These are phyloP conservation scores for Cercospora janseana DNA, from an alignment of 2,329 filamentous ascomycete species.

Conservation along the genomic window DNA sequence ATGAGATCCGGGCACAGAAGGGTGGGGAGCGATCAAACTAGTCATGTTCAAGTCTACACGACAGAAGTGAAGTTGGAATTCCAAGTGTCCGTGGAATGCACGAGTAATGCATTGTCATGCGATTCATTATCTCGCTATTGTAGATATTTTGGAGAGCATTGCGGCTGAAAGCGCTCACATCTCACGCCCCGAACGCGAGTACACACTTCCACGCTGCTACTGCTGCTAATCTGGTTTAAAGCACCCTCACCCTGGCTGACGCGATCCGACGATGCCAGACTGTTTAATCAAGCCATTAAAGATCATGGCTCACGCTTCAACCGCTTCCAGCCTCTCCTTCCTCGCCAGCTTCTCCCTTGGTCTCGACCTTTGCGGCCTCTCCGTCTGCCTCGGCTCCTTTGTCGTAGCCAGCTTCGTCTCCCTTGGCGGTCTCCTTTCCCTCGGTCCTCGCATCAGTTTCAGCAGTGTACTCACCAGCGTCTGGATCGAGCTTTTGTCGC, in stretches of 20 bases:
- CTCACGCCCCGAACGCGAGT: not conserved
- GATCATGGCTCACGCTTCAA: no score
- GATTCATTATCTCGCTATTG: constrained; percentile 21
- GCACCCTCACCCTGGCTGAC: no score
- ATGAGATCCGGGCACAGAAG: constrained; percentile 87
- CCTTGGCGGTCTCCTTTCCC: not conserved
- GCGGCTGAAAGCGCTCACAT: not conserved
- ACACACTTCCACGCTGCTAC: not conserved
- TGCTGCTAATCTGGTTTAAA: not conserved
- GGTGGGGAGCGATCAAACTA: constrained; percentile 81
- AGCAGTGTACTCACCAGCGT: constrained; percentile 6
- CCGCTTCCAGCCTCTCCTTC: no score
- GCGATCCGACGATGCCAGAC: no score
- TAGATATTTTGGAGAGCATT: constrained; percentile 25
- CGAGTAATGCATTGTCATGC: not conserved
- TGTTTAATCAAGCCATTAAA: no score
- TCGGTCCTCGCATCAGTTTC: not conserved
- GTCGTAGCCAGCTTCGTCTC: no score
- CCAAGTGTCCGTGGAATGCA: not conserved
- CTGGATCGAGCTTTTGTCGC: constrained; percentile 10
- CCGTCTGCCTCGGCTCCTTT: no score
- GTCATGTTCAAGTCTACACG: no score
- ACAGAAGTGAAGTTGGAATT: not conserved
- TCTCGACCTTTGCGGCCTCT: no score
- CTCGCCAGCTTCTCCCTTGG: no score